Percentiles rank a stretch among this genome's conserved stretches.
These are phyloP conservation scores for Triticum turgidum DNA, from an alignment of 176 grass and related monocot genomes.

Conservation along the genomic window DNA sequence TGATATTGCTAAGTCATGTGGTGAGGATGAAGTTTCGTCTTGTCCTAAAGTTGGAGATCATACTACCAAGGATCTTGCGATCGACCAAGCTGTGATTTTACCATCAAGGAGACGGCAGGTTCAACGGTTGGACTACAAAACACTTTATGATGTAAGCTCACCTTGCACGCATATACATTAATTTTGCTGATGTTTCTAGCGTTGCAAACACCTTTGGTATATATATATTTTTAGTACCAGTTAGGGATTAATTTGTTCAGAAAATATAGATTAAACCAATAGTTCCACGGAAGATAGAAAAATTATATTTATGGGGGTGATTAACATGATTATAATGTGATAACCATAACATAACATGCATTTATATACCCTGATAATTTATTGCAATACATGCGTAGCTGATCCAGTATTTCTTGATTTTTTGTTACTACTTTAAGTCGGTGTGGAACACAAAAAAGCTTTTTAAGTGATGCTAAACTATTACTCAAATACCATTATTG, in stretches of 20 bases:
- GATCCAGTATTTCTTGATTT: slow-evolving; percentile 12
- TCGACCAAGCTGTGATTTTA: slow-evolving; percentile 26
- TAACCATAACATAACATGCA: background rate
- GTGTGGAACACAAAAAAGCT: background rate
- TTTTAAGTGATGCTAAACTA: background rate
- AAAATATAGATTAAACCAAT: slow-evolving; percentile 14
- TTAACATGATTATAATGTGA: background rate
- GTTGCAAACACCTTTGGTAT: background rate
- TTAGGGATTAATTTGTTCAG: background rate
- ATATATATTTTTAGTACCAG: background rate
- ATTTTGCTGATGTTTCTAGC: slow-evolving; percentile 3
- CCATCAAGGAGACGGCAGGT: slow-evolving; percentile 45
- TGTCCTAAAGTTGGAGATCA: slow-evolving; percentile 3
- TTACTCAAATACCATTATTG: background rate
- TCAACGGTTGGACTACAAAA: slow-evolving; percentile 71
- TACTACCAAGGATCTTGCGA: slow-evolving; percentile 32
- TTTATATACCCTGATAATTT: background rate
- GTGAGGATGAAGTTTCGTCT: slow-evolving; percentile 46
- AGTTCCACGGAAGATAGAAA: background rate
- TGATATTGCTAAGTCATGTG: slow-evolving; percentile 56
- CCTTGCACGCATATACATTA: slow-evolving; percentile 2
- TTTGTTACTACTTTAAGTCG: background rate
- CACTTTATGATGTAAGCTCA: slow-evolving; percentile 65
- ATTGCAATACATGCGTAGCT: background rate
- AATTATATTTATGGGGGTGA: background rate